A percentile compares a stretch with the other conserved stretches of the same genome.
These are phyloP conservation scores for Leucocoprinus birnbaumii DNA, from an alignment of 768 basidiomycete species.

Conservation along the genomic window DNA sequence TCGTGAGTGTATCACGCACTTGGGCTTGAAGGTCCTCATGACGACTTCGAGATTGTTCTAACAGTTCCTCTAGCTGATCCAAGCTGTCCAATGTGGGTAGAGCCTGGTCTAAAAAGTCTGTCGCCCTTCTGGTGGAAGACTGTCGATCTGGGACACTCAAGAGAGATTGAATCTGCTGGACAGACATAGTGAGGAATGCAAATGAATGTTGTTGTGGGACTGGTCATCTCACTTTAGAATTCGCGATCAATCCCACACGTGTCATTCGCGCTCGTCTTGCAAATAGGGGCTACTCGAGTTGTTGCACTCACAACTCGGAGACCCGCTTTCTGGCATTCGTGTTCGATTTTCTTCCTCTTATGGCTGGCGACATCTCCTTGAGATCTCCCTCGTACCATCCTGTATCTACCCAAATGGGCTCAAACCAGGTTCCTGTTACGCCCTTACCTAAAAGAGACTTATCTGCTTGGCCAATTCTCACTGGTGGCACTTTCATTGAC, in stretches of 20 bases:
- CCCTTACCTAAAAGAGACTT: not conserved
- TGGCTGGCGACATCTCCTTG: no score
- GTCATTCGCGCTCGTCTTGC: not conserved
- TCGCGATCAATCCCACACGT: not conserved
- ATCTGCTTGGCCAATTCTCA: no score
- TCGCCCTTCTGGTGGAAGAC: conserved; percentile 32
- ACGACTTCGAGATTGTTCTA: conserved; percentile 38
- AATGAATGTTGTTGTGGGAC: not conserved
- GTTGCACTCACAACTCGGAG: no score
- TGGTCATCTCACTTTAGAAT: not conserved
- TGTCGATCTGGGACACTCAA: conserved; percentile 44
- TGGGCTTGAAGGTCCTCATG: conserved; percentile 39
- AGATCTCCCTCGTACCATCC: no score
- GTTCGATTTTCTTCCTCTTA: no score
- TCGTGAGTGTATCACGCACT: conserved; percentile 33
- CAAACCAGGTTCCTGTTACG: no score
- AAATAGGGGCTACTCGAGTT: no score
- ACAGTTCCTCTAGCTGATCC: conserved; percentile 37
- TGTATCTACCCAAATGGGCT: no score
- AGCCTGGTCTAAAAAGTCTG: conserved; percentile 38
- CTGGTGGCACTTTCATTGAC: not conserved
- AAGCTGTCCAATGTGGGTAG: conserved; percentile 52
- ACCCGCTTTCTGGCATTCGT: no score
- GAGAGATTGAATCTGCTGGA: conserved; percentile 40
- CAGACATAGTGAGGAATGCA: conserved; percentile 23